phyloP scores from a whole-genome alignment of 441 rosid species.

The Euphorbia corollata region DNA sequence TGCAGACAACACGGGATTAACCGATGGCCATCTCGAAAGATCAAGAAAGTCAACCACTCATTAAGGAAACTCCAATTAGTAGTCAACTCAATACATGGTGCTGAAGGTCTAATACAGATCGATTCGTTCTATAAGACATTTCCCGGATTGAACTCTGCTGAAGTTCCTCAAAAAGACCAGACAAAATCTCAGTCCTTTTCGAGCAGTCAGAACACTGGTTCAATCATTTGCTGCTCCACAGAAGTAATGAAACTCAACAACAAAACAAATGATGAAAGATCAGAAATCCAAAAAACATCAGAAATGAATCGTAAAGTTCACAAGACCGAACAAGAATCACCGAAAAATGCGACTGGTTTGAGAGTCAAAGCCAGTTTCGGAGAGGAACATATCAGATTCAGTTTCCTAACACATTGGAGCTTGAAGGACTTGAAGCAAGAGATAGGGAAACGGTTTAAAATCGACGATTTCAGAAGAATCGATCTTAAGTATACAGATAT shows the following conservation, averaged over 20 bases:
- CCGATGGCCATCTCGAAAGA: constrained; percentile 86
- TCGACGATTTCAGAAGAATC: no score
- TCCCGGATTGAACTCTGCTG: constrained; percentile 61
- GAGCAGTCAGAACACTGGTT: constrained; percentile 60
- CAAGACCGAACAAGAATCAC: no score
- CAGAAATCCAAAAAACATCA: no score
- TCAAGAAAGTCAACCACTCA: constrained; percentile 86
- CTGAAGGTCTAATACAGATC: constrained; percentile 52
- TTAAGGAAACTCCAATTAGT: constrained; percentile 73
- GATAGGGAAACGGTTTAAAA: no score
- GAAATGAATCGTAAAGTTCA: no score
- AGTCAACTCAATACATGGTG: constrained; percentile 17
- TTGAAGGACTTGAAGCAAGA: no score
- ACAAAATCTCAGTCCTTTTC: constrained; percentile 26
- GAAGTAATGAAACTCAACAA: constrained; percentile 35
- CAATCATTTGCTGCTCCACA: constrained; percentile 50
- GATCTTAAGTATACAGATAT: no score
- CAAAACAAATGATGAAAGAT: constrained; percentile 9
- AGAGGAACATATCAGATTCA: no score
- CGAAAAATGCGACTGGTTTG: no score
- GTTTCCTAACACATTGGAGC: no score
- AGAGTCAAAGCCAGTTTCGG: no score
- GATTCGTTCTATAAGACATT: constrained; percentile 71
- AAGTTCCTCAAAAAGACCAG: constrained; percentile 30
- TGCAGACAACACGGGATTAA: constrained; percentile 89